Base-by-base conservation (phyloP, 2,329 filamentous ascomycete species). In the Penicillium palitans region DNA sequence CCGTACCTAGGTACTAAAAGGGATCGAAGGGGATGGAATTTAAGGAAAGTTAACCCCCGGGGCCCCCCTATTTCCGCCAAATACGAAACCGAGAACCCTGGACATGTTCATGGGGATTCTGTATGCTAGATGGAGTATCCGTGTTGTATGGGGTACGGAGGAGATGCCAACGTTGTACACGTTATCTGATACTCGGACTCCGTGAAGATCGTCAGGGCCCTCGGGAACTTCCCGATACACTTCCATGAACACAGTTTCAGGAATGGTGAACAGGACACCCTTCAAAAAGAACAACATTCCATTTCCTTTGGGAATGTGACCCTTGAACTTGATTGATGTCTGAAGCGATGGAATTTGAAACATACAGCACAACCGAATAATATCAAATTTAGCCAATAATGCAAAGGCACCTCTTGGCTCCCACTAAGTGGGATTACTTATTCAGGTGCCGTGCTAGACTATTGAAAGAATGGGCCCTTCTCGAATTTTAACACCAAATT, bases 11-110 rank as follows among this genome's bases (percentile, higher is more conserved):
- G 27, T 9, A 29, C 27, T 29, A 1, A 29, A 29, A 10, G 27
- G 27, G 27, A 29, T 29, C 27, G 9, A 31, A 55, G 21, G 53
- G 48, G 54, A 57, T 19, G 54, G 54, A 52, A 57, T 57, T 39
- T 2, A n/a, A 52, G 29, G 12, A 25, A 52, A 44, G 8, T 19
- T 19, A 10, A 15, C n/a, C 52, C 53, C 40, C 31, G n/a, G n/a
- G n/a, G n/a, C 19, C 19, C 19, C 19, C 19, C 19, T 44, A 29
- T 50, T 35, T 50, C 53, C 45, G 53, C 53, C 21, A n/a, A 13
- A 49, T 42, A 55, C 53, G 53, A 55, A 42, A 29, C 19, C 53
- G 53, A 52, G 29, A 12, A 21, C 37, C n/a, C 21, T 42, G 24
- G 42, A 10, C 42, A 27, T 44, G 12, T 41, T 39, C 37, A 19